Evolutionary conservation across 805 yeast genomes (phyloP).

Genomic region (Candida qinlingensis): DNA sequence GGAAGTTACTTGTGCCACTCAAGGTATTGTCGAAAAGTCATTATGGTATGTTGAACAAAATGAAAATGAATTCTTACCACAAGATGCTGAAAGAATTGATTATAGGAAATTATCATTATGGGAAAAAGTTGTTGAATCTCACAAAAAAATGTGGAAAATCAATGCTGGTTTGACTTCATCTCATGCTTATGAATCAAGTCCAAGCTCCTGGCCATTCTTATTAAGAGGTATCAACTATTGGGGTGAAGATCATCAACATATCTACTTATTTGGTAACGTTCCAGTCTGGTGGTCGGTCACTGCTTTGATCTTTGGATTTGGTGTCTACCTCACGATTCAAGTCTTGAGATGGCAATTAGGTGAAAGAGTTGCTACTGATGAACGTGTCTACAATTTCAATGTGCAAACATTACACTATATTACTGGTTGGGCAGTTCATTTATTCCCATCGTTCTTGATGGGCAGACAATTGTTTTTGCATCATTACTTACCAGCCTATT

Average conservation of each 20-base stretch:
- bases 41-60: slow-evolving; percentile 76
- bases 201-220: slow-evolving; percentile 70
- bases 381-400: slow-evolving; percentile 59
- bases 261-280: slow-evolving; percentile 77
- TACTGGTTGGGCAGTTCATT: slow-evolving; percentile 70
- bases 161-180: slow-evolving; percentile 64
- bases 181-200: slow-evolving; percentile 69
- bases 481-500: slow-evolving; percentile 89
- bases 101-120: slow-evolving; percentile 51
- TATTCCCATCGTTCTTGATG: slow-evolving; percentile 77
- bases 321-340: slow-evolving; percentile 36
- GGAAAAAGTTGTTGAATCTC: slow-evolving; percentile 60
- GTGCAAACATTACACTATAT: slow-evolving; percentile 56
- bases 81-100: slow-evolving; percentile 41
- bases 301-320: slow-evolving; percentile 45
- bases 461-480: slow-evolving; percentile 90
- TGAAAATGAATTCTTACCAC: slow-evolving; percentile 41
- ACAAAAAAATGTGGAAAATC: slow-evolving; percentile 71
- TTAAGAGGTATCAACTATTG: slow-evolving; percentile 80
- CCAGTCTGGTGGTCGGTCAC: slow-evolving; percentile 72
- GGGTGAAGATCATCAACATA: slow-evolving; percentile 53
- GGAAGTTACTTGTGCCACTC: slow-evolving; percentile 76
- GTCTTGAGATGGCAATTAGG: slow-evolving; percentile 64
- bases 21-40: slow-evolving; percentile 55
- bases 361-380: slow-evolving; percentile 41